Evolutionary conservation across 495 filamentous ascomycete genomes (phyloP).

Genomic region (Neurospora pannonica): DNA sequence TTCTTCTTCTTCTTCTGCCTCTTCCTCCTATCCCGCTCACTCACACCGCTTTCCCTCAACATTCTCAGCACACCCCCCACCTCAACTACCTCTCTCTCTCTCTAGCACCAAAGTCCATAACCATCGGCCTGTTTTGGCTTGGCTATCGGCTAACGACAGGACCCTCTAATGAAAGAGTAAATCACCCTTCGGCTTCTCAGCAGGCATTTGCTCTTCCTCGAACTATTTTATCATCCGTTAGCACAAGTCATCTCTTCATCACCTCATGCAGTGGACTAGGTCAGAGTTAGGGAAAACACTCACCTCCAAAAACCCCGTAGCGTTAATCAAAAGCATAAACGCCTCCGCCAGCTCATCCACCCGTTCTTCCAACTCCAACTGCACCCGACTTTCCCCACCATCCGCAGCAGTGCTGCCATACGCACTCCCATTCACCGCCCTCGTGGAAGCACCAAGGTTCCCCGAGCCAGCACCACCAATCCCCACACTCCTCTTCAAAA

Average conservation of each 20-base stretch:
- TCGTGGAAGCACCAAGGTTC: not conserved
- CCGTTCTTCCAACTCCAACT: conserved; percentile 28
- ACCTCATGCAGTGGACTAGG: not conserved
- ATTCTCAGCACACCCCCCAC: not conserved
- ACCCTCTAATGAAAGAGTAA: not conserved
- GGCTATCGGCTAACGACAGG: no score
- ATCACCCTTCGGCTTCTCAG: conserved; percentile 13
- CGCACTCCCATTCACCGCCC: not conserved
- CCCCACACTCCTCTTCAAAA: conserved; percentile 83
- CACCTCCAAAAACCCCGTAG: conserved; percentile 54
- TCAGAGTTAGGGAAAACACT: conserved; percentile 10
- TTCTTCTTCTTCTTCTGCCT: not conserved
- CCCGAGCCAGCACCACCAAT: conserved; percentile 42
- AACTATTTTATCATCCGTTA: conserved; percentile 25
- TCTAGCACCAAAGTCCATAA: no score
- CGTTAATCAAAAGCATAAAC: conserved; percentile 46
- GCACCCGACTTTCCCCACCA: conserved; percentile 17
- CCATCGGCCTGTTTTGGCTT: no score
- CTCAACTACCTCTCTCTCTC: not conserved
- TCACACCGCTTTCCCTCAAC: not conserved
- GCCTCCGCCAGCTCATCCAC: conserved; percentile 48
- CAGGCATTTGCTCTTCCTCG: conserved; percentile 26
- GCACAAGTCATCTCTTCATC: not conserved
- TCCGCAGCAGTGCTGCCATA: not conserved
- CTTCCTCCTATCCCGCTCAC: not conserved